These are phyloP conservation scores for Musa troglodytarum DNA, from an alignment of 176 grass and related monocot genomes.

Conservation along the genomic window DNA sequence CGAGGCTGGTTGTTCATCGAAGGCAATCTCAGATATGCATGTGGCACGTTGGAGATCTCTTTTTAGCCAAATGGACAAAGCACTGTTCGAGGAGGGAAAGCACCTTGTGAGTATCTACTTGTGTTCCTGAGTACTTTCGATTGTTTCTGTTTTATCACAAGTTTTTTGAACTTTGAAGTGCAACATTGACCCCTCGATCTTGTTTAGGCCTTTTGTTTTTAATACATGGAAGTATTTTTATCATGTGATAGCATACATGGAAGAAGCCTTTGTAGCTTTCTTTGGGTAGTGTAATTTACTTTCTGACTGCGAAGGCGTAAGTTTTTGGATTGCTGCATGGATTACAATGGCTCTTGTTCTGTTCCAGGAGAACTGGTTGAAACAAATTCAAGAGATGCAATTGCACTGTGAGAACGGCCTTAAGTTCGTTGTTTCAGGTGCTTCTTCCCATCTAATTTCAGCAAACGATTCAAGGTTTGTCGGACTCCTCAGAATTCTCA, in stretches of 20 bases:
- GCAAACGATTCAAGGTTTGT: slow-evolving; percentile 21
- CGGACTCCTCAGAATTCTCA: neutral
- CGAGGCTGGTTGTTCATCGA: slow-evolving; percentile 16
- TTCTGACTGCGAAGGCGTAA: no score
- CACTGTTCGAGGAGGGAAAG: slow-evolving; percentile 73
- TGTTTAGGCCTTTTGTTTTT: no score
- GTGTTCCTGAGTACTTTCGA: no score
- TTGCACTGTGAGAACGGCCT: slow-evolving; percentile 73
- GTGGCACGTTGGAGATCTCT: slow-evolving; percentile 69
- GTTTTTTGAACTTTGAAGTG: no score
- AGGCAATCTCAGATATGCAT: slow-evolving; percentile 58
- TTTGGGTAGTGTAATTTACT: no score
- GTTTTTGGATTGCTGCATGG: neutral
- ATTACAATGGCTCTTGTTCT: neutral
- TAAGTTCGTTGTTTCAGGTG: slow-evolving; percentile 38
- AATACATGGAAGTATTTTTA: no score
- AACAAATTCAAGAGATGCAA: slow-evolving; percentile 88
- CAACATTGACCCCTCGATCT: no score
- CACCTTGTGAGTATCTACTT: slow-evolving; percentile 48
- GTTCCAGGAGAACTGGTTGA: slow-evolving; percentile 80
- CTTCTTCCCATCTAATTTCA: slow-evolving; percentile 28
- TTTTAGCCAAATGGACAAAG: slow-evolving; percentile 80
- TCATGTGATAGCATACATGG: no score
- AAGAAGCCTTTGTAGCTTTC: no score
- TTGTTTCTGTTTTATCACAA: no score